Evolutionary conservation across 2,329 filamentous ascomycete species (phyloP).

Genomic region (Monascus ruber): DNA sequence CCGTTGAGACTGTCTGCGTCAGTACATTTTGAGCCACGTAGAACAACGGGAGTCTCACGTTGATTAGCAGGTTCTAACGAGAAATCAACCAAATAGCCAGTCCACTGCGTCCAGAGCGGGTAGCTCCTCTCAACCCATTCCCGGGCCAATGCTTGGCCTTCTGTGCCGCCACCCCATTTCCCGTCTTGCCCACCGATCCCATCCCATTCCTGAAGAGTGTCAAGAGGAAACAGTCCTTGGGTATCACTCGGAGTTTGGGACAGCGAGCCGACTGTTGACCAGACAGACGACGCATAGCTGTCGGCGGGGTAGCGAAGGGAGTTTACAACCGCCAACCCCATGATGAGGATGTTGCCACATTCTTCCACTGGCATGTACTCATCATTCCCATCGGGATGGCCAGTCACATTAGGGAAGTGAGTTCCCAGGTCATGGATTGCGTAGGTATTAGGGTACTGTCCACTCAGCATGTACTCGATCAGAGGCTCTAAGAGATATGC

Average conservation of each 20-base stretch:
- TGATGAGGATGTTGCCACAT: conserved; percentile 64
- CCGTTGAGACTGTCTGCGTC: conserved; percentile 51
- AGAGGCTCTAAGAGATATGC: conserved; percentile 69
- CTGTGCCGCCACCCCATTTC: conserved; percentile 45
- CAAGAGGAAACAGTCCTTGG: conserved; percentile 36
- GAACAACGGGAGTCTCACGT: conserved; percentile 28
- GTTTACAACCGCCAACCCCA: conserved; percentile 67
- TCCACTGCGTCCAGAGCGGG: conserved; percentile 64
- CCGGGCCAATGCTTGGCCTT: conserved; percentile 46
- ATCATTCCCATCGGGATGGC: conserved; percentile 41
- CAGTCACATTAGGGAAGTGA: conserved; percentile 45
- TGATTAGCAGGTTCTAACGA: conserved; percentile 64
- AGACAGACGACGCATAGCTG: conserved; percentile 46
- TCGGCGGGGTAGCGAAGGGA: conserved; percentile 54
- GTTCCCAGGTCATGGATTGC: conserved; percentile 44
- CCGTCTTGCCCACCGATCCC: conserved; percentile 50
- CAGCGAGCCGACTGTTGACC: conserved; percentile 35
- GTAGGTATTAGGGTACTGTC: conserved; percentile 64
- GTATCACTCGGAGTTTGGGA: conserved; percentile 11
- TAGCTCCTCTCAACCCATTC: conserved; percentile 62
- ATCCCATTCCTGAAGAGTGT: conserved; percentile 36
- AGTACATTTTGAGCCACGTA: neutral
- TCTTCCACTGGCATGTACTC: conserved; percentile 51
- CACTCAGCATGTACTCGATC: conserved; percentile 69
- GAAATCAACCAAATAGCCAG: conserved; percentile 63